Evolutionary conservation across 805 yeast genomes (phyloP), one percentile per base, ranked within the genome.

Genomic region (Candida pseudofarinosa): DNA sequence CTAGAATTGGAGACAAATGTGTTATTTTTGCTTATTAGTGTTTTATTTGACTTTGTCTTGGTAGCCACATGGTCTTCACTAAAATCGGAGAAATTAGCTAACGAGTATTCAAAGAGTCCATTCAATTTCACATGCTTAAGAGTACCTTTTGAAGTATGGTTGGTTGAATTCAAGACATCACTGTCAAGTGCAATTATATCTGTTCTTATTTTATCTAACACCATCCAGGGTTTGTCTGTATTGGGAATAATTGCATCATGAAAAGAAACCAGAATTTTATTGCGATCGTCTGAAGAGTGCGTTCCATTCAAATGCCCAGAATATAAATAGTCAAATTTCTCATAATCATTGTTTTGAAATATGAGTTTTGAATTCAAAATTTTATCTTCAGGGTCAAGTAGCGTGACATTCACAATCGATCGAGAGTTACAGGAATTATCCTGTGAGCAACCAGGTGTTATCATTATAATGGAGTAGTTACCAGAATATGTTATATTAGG

Each of bases 71-170:
- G 51, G 15, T 39, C 45, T 37, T 56, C 59, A 17, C 63, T 60
- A 40, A 69, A 70, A 30, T 54, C 39, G 2, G 70, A 66, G 58
- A 85, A 88, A 58, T 89, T 89, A 2, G 77, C 62, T 31, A 81
- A 63, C 1, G 88, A 81, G 60, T 83, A 93, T 63, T 91, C 97
- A 56, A 91, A 88, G 16, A 91, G 53, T 7, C 95, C 96, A 59
- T 86, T 85, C 39, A 90, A 59, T 2, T 70, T 55, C 28, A 80
- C 52, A 30, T 57, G 46, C 2, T 51, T 48, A 33, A 54, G 50
- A 16, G 55, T 54, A 15, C 45, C 46, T 2, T 35, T 41, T 4
- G 67, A 50, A 33, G 53, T 48, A 15, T 47, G 52, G 28, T 35
- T 33, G 3, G 50, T 45, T 4, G 50, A 36, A 35, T 49, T 59